These are phyloP conservation scores for Phaeodactylum tricornutum DNA, from an alignment of 108 stramenopile genomes.

Conservation along the genomic window DNA sequence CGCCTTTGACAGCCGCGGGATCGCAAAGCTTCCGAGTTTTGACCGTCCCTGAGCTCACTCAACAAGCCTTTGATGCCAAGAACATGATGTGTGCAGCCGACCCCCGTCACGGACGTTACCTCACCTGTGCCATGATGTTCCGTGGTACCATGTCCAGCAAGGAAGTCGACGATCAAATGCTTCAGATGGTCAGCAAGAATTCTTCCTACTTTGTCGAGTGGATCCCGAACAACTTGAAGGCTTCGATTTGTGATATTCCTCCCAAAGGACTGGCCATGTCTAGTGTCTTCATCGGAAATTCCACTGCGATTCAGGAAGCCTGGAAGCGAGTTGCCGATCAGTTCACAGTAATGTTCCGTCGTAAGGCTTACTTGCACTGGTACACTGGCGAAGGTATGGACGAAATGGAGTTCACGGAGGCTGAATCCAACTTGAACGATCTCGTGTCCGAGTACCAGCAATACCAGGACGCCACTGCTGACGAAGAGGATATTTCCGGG, in stretches of 20 bases:
- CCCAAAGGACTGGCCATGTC: constrained; percentile 93
- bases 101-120: constrained; percentile 98
- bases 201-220: constrained; percentile 98
- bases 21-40: constrained; percentile 94
- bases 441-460: constrained; percentile 94
- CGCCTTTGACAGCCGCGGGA: constrained; percentile 82
- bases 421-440: constrained; percentile 94
- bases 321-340: constrained; percentile 87
- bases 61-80: constrained; percentile 95
- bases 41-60: constrained; percentile 94
- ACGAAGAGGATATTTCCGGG: constrained; percentile 51
- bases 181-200: constrained; percentile 97
- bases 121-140: constrained; percentile 97
- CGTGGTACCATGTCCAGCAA: constrained; percentile 95
- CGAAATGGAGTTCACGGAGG: constrained; percentile 94
- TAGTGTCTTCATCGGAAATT: constrained; percentile 90
- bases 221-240: constrained; percentile 99
- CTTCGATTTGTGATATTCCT: constrained; percentile 97
- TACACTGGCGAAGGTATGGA: constrained; percentile 94
- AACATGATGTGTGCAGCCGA: constrained; percentile 99
- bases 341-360: constrained; percentile 91
- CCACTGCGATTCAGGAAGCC: constrained; percentile 90
- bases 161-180: constrained; percentile 97
- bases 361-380: constrained; percentile 92
- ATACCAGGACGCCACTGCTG: constrained; percentile 86